phyloP scores from a whole-genome alignment of 192 early-diverging fungal genomes.

The Backusella mclennaniae region DNA sequence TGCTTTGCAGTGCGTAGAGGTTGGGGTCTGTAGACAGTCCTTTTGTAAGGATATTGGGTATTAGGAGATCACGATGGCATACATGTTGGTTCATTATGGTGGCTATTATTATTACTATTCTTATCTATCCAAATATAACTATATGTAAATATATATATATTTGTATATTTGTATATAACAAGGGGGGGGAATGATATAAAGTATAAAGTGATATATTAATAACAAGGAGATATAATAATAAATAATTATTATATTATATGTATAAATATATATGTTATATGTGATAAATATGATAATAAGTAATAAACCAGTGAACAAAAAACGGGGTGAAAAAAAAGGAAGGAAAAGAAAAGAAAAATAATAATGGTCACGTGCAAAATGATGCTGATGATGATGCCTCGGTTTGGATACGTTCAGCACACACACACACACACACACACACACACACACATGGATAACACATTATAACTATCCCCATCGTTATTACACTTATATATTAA shows the following conservation, averaged over 20 bases:
- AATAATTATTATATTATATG: neutral
- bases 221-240: neutral
- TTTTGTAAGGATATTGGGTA: neutral
- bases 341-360: neutral
- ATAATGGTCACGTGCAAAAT: neutral
- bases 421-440: neutral
- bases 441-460: neutral
- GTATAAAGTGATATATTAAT: neutral
- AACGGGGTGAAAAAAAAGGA: slow-evolving; percentile 10
- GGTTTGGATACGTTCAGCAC: neutral
- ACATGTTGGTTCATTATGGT: neutral
- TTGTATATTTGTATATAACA: neutral
- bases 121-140: neutral
- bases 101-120: neutral
- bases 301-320: slow-evolving; percentile 5
- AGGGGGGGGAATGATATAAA: neutral
- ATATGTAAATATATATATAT: neutral
- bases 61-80: neutral
- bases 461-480: neutral
- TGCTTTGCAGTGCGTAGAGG: neutral
- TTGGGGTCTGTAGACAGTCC: slow-evolving; percentile 4
- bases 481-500: neutral
- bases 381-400: neutral
- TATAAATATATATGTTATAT: neutral
- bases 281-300: neutral